phyloP scores from a whole-genome alignment of 2,329 filamentous ascomycete genomes.

The Diaporthe sp. region DNA sequence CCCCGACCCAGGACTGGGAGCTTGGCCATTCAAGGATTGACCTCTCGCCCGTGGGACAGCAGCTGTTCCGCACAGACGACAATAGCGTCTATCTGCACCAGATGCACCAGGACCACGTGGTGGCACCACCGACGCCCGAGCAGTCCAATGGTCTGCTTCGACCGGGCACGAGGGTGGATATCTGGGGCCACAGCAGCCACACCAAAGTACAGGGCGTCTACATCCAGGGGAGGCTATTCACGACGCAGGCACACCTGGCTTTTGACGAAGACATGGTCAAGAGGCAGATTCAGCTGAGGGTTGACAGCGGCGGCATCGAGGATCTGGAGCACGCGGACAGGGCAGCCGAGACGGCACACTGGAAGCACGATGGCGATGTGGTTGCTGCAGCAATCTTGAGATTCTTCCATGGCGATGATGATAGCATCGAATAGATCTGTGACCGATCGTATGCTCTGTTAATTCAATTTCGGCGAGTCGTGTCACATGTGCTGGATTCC shows the following conservation, averaged over 20 bases:
- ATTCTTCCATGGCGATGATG: conserved; percentile 65
- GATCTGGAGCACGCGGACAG: conserved; percentile 72
- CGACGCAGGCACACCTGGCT: conserved; percentile 85
- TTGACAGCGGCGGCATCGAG: conserved; percentile 73
- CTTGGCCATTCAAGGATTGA: conserved; percentile 75
- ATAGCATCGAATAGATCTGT: conserved; percentile 42
- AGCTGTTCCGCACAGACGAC: conserved; percentile 74
- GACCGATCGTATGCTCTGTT: too few relatives aligned
- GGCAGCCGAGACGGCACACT: conserved; percentile 71
- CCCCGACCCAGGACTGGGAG: conserved; percentile 79
- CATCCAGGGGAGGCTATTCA: conserved; percentile 73
- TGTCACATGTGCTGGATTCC: neutral
- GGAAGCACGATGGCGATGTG: conserved; percentile 78
- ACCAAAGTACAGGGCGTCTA: conserved; percentile 84
- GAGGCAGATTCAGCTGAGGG: conserved; percentile 72
- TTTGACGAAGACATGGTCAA: conserved; percentile 79
- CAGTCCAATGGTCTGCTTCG: conserved; percentile 52
- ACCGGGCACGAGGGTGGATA: conserved; percentile 58
- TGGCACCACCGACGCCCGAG: conserved; percentile 63
- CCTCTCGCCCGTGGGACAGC: conserved; percentile 75
- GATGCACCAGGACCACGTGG: conserved; percentile 85
- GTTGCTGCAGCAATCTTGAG: conserved; percentile 77
- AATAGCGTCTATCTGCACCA: conserved; percentile 74
- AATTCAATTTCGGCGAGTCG: accelerated
- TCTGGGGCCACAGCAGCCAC: conserved; percentile 56